Base-by-base conservation (phyloP, 106 monocot species). In the Phalaenopsis equestris region DNA sequence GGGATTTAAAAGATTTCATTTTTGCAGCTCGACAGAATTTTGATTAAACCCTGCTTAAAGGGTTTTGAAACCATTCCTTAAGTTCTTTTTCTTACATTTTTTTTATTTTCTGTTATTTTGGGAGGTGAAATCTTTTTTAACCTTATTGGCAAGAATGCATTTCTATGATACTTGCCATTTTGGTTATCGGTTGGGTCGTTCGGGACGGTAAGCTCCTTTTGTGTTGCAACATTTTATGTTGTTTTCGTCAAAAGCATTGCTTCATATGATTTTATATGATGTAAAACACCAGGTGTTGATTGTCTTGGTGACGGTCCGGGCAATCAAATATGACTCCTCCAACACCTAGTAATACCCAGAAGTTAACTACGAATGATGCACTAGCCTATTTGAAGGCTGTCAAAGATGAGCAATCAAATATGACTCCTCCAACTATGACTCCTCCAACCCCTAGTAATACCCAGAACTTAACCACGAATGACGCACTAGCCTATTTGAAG, bases 401-500 rank as follows among this genome's bases (percentile, higher is more conserved):
- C 55, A 91, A 93, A 79, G 91, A 90, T 56, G 91, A n/a, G 56
- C 87, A 87, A 79, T 74, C 43, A 36, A 82, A 86, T 21, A 88
- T 87, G 88, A 83, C 79, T 21, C 56, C 85, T 55, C 67, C 83
- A 75, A 72, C n/a, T n/a, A n/a, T n/a, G n/a, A n/a, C n/a, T n/a
- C n/a, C n/a, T n/a, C n/a, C n/a, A n/a, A n/a, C n/a, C n/a, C n/a
- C n/a, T n/a, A n/a, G n/a, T n/a, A n/a, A n/a, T n/a, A n/a, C n/a
- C n/a, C n/a, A 84, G 73, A 93, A 87, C 43, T 84, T 90, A 5
- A 95, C 95, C 1, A 91, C 90, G 2, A 89, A 80, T 30, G 95
- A 95, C 82, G 95, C 92, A 47, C 82, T 93, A 18, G 79, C 84
- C 36, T 93, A 96, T 84, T 80, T 93, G 82, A 93, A 91, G 87